Percentiles rank a stretch among this genome's conserved stretches.
Conservation (phyloP, 768 basidiomycete species). For the Tulasnella sp. region DNA sequence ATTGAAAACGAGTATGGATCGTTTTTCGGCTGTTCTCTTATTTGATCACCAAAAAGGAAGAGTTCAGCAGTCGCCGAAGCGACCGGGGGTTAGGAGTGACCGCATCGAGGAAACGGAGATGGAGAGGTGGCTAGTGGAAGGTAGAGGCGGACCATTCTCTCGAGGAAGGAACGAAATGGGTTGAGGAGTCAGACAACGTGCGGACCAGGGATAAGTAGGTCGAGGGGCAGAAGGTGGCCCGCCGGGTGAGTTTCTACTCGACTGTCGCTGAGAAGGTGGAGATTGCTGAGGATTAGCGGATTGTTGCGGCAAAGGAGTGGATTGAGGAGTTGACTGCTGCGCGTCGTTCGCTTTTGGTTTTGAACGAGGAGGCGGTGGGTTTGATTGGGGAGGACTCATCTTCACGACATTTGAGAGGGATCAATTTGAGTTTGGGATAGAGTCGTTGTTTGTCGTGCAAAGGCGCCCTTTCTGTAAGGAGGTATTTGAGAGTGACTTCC, state of each 20-base stretch:
- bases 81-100: constrained; percentile 74
- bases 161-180: constrained; percentile 54
- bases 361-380: too few species aligned
- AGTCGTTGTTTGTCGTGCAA: too few species aligned
- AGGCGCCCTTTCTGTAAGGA: too few species aligned
- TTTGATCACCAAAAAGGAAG: constrained; percentile 93
- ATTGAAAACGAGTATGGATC: constrained; percentile 87
- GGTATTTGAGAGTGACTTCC: too few species aligned
- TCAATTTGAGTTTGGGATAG: too few species aligned
- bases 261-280: constrained; percentile 5
- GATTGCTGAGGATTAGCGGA: neutral
- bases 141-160: constrained; percentile 48
- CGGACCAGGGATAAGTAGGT: constrained; percentile 73
- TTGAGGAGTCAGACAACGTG: constrained; percentile 54
- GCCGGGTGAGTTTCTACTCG: too few species aligned
- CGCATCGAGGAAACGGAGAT: constrained; percentile 91
- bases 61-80: constrained; percentile 73
- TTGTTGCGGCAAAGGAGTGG: too few species aligned
- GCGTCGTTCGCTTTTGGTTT: too few species aligned
- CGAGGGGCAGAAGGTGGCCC: constrained; percentile 22
- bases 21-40: constrained; percentile 76
- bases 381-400: too few species aligned
- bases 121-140: too few species aligned
- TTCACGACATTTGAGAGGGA: too few species aligned
- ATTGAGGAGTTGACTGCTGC: too few species aligned